These are phyloP conservation scores for Oryza officinalis DNA, from an alignment of 176 grass and related monocot species.

Conservation along the genomic window DNA sequence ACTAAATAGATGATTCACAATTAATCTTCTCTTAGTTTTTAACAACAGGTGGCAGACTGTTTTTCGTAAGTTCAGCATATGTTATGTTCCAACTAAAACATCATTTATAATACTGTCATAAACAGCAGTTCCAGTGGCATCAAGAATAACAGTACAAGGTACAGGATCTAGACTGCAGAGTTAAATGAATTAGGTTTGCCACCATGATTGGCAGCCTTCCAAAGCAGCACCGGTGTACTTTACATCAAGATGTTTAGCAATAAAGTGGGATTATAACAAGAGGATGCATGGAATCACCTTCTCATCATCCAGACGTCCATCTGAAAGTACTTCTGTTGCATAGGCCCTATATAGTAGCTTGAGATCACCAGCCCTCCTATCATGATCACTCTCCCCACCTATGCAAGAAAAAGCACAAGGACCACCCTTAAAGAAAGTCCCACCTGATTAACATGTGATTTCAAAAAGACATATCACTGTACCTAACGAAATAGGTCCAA, in stretches of 20 bases:
- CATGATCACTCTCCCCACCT: conserved; percentile 78
- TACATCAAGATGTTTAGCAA: conserved; percentile 23
- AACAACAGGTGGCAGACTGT: not conserved
- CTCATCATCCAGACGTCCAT: conserved; percentile 63
- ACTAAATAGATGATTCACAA: not conserved
- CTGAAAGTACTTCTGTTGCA: conserved; percentile 72
- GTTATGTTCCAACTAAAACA: conserved; percentile 15
- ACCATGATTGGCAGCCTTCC: not conserved
- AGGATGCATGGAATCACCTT: conserved; percentile 58
- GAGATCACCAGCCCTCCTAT: conserved; percentile 74
- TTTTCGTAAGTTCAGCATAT: conserved; percentile 24
- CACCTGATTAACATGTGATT: conserved; percentile 38
- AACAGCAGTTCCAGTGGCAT: not conserved
- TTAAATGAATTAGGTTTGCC: not conserved
- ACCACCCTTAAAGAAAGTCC: not conserved
- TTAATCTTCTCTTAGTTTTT: not conserved
- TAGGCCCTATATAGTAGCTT: conserved; percentile 85
- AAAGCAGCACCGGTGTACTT: conserved; percentile 15
- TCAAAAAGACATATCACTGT: conserved; percentile 23
- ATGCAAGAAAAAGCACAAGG: conserved; percentile 26
- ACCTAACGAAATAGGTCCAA: conserved; percentile 95
- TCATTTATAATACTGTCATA: not conserved
- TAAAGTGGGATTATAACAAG: conserved; percentile 18
- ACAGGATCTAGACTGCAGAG: not conserved
- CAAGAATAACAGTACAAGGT: not conserved